Conservation (phyloP, 305 asterid species). For the Fraxinus xanthoxyloides region DNA sequence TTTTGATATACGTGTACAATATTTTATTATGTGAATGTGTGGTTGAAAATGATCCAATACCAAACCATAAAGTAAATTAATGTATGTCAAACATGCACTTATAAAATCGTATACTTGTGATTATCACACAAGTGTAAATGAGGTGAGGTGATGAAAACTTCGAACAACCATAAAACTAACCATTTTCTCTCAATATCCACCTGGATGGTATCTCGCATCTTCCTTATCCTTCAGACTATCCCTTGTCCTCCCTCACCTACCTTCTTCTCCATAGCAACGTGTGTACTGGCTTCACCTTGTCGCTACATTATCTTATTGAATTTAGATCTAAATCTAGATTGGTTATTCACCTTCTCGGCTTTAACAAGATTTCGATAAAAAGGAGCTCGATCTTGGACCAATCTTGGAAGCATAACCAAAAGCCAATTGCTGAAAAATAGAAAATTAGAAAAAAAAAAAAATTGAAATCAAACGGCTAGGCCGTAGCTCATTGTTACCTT, state of each 20-base stretch:
- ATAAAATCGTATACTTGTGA: background rate
- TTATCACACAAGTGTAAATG: background rate
- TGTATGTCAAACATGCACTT: too few relatives aligned
- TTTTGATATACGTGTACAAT: too few relatives aligned
- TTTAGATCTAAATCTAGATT: background rate
- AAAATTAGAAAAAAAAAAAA: background rate
- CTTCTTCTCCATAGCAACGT: conserved; percentile 63
- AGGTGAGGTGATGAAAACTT: background rate
- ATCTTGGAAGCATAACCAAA: background rate
- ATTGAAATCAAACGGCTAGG: background rate
- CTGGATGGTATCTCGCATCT: conserved; percentile 56
- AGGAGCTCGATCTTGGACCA: background rate
- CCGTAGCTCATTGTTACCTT: background rate
- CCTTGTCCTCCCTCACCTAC: conserved; percentile 15
- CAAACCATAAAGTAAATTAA: too few relatives aligned
- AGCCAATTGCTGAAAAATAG: background rate
- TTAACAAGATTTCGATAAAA: too few relatives aligned
- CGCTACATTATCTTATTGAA: conserved; percentile 21
- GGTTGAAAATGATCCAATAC: too few relatives aligned
- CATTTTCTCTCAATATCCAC: background rate
- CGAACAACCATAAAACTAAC: background rate
- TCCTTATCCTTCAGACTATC: conserved; percentile 43
- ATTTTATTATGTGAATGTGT: too few relatives aligned
- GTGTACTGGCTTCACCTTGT: conserved; percentile 26
- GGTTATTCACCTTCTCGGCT: background rate